Conservation (phyloP, 2,329 filamentous ascomycete genomes). For the Bretziella fagacearum region DNA sequence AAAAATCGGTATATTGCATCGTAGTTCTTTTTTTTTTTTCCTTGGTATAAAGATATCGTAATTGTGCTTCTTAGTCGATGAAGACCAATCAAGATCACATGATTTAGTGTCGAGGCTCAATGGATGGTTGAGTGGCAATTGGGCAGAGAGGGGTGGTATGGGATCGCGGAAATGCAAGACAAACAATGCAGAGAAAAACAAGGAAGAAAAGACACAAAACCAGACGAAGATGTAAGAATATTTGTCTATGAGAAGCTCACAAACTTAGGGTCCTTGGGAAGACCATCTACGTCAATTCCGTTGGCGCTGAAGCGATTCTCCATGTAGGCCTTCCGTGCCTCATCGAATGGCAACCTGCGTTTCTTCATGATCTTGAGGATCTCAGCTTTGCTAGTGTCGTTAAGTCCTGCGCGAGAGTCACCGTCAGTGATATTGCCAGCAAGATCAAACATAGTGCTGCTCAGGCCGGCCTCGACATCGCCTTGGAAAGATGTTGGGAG, state of each 20-base stretch:
- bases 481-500: constrained; percentile 62
- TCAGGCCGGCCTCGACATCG: constrained; percentile 78
- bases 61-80: no score
- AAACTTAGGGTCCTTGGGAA: constrained; percentile 84
- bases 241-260: constrained; percentile 52
- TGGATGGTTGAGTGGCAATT: no score
- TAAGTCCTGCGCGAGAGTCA: constrained; percentile 65
- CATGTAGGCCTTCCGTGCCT: constrained; percentile 72
- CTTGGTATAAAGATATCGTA: no score
- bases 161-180: no score
- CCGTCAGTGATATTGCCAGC: constrained; percentile 60
- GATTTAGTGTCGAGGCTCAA: no score
- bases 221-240: neutral
- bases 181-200: no score
- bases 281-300: constrained; percentile 73
- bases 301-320: constrained; percentile 74
- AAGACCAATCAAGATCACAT: no score
- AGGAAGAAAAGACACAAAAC: neutral
- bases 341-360: constrained; percentile 68
- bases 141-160: no score
- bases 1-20: no score
- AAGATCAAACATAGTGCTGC: constrained; percentile 69
- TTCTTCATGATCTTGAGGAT: constrained; percentile 84
- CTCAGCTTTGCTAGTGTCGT: constrained; percentile 63
- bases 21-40: no score